phyloP scores from a whole-genome alignment of 345 rosid genomes.

The Ailanthus altissimus region DNA sequence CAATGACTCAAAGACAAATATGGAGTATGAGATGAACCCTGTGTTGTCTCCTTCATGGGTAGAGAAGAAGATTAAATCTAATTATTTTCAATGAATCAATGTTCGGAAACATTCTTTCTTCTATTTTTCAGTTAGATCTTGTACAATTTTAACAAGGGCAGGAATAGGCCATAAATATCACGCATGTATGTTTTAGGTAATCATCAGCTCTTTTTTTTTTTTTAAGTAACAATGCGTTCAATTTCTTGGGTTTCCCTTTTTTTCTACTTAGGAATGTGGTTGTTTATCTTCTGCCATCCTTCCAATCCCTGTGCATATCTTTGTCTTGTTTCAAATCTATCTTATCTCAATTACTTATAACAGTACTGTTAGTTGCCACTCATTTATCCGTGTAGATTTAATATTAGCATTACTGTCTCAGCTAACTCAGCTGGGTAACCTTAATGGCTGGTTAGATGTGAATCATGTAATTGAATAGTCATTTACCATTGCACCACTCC shows the following conservation, averaged over 20 bases:
- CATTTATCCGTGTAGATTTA: neutral
- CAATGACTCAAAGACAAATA: conserved; percentile 17
- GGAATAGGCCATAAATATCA: neutral
- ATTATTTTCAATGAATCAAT: conserved; percentile 26
- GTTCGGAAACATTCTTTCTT: neutral
- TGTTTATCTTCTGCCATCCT: too few species aligned
- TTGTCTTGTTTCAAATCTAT: neutral
- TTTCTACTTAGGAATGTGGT: too few species aligned
- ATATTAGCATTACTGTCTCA: neutral
- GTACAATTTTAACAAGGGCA: neutral
- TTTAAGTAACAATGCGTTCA: too few species aligned
- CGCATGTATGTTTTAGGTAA: neutral
- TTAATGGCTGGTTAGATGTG: neutral
- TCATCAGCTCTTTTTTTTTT: too few species aligned
- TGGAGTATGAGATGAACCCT: conserved; percentile 47
- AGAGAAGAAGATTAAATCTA: conserved; percentile 40
- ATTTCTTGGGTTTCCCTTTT: too few species aligned
- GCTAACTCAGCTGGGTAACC: neutral
- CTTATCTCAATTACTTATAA: neutral
- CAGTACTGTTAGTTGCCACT: neutral
- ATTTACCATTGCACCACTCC: neutral
- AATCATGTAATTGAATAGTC: neutral
- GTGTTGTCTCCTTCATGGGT: conserved; percentile 62
- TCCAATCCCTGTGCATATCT: neutral
- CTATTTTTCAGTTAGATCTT: neutral